These are phyloP conservation scores for Viola pubescens DNA, from an alignment of 441 rosid genomes.

Conservation along the genomic window DNA sequence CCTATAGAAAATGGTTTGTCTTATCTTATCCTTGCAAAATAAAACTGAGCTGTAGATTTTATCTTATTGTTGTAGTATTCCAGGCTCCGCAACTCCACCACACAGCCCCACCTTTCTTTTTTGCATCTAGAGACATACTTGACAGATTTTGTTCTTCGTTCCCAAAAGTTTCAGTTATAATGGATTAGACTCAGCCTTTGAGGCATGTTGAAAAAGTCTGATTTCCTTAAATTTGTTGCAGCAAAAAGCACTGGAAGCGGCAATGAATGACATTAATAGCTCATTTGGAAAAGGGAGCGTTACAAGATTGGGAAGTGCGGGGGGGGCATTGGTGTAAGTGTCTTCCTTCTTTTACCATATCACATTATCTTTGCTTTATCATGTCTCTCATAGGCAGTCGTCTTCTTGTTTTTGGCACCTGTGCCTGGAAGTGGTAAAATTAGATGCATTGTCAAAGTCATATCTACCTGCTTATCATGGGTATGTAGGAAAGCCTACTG, in stretches of 20 bases:
- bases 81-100: no score
- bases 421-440: neutral
- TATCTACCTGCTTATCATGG: slow-evolving; percentile 3
- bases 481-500: neutral
- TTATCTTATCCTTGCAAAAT: no score
- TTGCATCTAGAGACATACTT: no score
- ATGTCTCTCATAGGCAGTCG: neutral
- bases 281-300: slow-evolving; percentile 95
- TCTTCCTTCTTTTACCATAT: slow-evolving; percentile 1
- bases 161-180: no score
- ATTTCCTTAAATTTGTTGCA: slow-evolving; percentile 19
- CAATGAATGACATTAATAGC: slow-evolving; percentile 80
- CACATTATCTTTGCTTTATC: neutral
- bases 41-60: no score
- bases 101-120: no score
- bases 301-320: slow-evolving; percentile 88
- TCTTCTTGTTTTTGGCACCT: neutral
- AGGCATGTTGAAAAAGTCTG: no score
- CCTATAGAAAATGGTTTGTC: no score
- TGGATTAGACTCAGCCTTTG: no score
- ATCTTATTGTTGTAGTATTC: no score
- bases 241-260: slow-evolving; percentile 96
- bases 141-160: no score
- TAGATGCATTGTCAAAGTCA: neutral
- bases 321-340: slow-evolving; percentile 86